Conservation (phyloP, 2,329 filamentous ascomycete genomes). For the Penicillium aurantiogriseum region DNA sequence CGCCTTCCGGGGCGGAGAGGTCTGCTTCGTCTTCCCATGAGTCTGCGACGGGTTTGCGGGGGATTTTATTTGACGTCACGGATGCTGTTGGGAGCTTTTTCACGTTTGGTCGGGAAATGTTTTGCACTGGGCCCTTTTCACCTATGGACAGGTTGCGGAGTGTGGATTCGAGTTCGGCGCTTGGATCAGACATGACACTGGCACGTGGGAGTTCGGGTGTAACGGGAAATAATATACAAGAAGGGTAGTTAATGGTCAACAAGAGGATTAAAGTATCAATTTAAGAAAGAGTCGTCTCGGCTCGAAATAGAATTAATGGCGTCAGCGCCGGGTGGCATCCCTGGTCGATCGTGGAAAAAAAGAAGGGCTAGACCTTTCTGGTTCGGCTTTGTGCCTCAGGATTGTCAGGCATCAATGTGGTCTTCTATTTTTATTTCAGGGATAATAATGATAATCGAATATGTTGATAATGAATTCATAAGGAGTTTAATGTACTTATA, state of each 20-base stretch:
- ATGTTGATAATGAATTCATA: background rate
- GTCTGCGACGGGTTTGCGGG: constrained; percentile 53
- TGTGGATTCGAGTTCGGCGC: constrained; percentile 33
- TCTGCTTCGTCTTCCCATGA: constrained; percentile 75
- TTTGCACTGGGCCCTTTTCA: constrained; percentile 30
- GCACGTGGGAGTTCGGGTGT: background rate
- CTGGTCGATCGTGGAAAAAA: constrained; percentile 25
- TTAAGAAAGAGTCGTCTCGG: constrained; percentile 9
- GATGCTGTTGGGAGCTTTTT: constrained; percentile 1
- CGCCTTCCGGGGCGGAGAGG: constrained; percentile 46
- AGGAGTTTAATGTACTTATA: background rate
- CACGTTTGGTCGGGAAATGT: constrained; percentile 25
- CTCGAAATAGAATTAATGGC: constrained; percentile 20
- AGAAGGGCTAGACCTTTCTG: constrained; percentile 20
- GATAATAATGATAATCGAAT: background rate
- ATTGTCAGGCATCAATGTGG: constrained; percentile 1
- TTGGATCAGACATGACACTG: constrained; percentile 23
- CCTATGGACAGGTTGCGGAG: constrained; percentile 33
- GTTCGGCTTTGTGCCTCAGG: constrained; percentile 1
- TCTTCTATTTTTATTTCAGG: background rate
- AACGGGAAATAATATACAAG: background rate
- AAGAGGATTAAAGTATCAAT: background rate
- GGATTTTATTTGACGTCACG: constrained; percentile 14
- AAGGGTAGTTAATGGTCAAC: background rate
- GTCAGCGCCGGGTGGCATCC: constrained; percentile 21